Evolutionary conservation across 176 grass and related monocot genomes (phyloP).

Genomic region (Ensete ventricosum): DNA sequence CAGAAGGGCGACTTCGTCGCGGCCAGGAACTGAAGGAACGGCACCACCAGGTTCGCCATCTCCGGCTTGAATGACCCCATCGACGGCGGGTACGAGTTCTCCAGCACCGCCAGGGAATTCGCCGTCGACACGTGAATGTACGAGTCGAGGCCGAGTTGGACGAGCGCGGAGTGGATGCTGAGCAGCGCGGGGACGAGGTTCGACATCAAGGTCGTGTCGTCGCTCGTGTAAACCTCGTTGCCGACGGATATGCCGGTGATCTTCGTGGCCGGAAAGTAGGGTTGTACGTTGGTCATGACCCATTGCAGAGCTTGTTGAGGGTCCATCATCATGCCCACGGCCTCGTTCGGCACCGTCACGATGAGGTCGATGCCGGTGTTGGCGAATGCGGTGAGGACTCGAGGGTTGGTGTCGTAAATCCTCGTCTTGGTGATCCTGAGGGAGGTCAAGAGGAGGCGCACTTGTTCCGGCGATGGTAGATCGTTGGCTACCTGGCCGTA

Average conservation of each 20-base stretch:
- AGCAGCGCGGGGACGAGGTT: slow-evolving; percentile 81
- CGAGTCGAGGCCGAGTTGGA: slow-evolving; percentile 50
- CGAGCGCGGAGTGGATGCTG: slow-evolving; percentile 61
- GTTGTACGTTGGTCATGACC: slow-evolving; percentile 40
- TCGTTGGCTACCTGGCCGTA: slow-evolving; percentile 93
- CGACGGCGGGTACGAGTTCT: slow-evolving; percentile 81
- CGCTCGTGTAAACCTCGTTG: slow-evolving; percentile 73
- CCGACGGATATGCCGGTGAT: slow-evolving; percentile 83
- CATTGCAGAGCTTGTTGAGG: slow-evolving; percentile 49
- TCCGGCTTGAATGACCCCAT: slow-evolving; percentile 56
- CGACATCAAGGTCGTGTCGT: slow-evolving; percentile 55
- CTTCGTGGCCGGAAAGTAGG: slow-evolving; percentile 68
- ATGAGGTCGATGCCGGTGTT: slow-evolving; percentile 63
- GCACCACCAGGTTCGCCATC: slow-evolving; percentile 36
- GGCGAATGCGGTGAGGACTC: slow-evolving; percentile 65
- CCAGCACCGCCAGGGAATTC: slow-evolving; percentile 65
- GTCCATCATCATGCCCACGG: slow-evolving; percentile 38
- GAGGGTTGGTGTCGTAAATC: slow-evolving; percentile 83
- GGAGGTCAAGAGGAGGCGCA: slow-evolving; percentile 48
- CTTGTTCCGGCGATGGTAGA: slow-evolving; percentile 52
- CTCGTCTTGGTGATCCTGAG: slow-evolving; percentile 60
- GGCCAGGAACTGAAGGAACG: slow-evolving; percentile 55
- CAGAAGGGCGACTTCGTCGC: slow-evolving; percentile 66
- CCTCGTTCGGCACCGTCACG: slow-evolving; percentile 81
- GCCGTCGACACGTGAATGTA: slow-evolving; percentile 74